phyloP scores from a whole-genome alignment of 192 early-diverging fungal species.

The Coemansia sp. region DNA sequence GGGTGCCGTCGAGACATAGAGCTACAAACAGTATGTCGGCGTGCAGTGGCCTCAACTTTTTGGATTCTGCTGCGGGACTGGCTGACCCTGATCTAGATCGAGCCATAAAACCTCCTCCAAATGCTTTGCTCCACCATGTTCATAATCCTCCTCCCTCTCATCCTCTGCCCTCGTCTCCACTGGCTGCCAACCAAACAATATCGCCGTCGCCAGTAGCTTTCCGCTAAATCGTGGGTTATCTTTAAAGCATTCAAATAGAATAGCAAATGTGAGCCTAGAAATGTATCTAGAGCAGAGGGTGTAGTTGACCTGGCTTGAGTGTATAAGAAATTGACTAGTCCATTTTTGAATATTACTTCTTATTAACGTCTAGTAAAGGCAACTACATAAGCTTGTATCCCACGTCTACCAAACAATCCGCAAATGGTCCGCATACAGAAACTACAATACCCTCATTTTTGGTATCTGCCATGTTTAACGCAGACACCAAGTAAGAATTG shows the following conservation, averaged over 20 bases:
- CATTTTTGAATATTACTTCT: too few species aligned
- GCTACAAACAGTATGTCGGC: slow-evolving; percentile 10
- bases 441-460: background rate
- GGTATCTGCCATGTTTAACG: background rate
- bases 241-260: background rate
- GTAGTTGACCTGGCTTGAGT: too few species aligned
- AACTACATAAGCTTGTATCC: background rate
- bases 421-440: background rate
- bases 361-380: background rate
- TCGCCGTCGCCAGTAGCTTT: background rate
- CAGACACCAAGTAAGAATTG: background rate
- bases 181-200: slow-evolving; percentile 4
- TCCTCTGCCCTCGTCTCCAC: slow-evolving; percentile 1
- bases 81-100: background rate
- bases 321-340: too few species aligned
- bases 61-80: background rate
- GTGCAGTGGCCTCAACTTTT: background rate
- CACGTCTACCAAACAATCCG: background rate
- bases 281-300: background rate
- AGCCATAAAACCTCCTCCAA: background rate
- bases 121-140: background rate
- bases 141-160: background rate
- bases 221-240: background rate
- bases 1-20: slow-evolving; percentile 4
- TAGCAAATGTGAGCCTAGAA: background rate